Percentiles rank a stretch among this genome's conserved stretches.
These are phyloP conservation scores for Phaeoacremonium minimum DNA, from an alignment of 2,329 filamentous ascomycete genomes.

Conservation along the genomic window DNA sequence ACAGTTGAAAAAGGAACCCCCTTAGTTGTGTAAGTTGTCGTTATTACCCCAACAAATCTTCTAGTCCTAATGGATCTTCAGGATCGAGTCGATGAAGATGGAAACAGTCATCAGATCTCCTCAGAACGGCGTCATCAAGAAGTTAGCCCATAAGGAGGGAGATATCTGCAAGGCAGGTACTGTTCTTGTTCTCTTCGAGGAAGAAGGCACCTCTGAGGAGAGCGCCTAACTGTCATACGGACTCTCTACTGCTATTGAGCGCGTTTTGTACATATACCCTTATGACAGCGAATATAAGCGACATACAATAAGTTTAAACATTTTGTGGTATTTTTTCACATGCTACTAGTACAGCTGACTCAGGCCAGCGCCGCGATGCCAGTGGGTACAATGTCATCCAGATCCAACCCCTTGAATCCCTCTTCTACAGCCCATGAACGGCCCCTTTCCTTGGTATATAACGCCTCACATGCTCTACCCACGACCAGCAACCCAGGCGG, in stretches of 20 bases:
- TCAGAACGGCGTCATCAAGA: conserved; percentile 66
- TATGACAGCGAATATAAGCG: too few species aligned
- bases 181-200: conserved; percentile 10
- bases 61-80: conserved; percentile 25
- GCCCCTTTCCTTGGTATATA: conserved; percentile 53
- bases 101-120: conserved; percentile 79
- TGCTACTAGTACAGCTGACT: too few species aligned
- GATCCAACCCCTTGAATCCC: conserved; percentile 72
- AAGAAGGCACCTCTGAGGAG: conserved; percentile 2
- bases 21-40: conserved; percentile 66
- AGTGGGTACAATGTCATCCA: conserved; percentile 20
- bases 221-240: not conserved
- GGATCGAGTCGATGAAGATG: conserved; percentile 88
- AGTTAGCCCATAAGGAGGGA: conserved; percentile 69
- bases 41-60: not conserved
- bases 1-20: conserved; percentile 79
- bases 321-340: not conserved
- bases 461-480: conserved; percentile 75
- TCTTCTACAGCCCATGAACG: conserved; percentile 83
- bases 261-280: not conserved
- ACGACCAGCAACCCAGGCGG: conserved; percentile 87
- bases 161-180: conserved; percentile 40
- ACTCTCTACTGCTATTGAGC: too few species aligned
- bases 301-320: not conserved
- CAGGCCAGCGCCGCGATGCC: not conserved